Percentiles rank a stretch among this genome's conserved stretches.
phyloP scores from a whole-genome alignment of 1,139 yeast genomes.

The Pneumocystis sp. region DNA sequence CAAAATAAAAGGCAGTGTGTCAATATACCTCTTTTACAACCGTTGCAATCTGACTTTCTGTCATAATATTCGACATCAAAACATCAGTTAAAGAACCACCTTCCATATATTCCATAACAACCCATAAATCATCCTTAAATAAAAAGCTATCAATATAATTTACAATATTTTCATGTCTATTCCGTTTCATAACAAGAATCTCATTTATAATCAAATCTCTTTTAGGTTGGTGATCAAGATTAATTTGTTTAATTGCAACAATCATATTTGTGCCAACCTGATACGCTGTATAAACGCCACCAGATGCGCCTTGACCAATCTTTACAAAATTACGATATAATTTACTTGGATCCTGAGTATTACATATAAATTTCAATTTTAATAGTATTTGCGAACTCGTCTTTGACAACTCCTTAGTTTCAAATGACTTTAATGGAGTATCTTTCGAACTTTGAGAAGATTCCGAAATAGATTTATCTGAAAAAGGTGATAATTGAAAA shows the following conservation, averaged over 20 bases:
- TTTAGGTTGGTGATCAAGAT: conserved; percentile 79
- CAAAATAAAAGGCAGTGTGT: background rate
- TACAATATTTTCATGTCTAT: conserved; percentile 82
- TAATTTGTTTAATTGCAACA: conserved; percentile 96
- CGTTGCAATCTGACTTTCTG: conserved; percentile 95
- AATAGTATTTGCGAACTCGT: background rate
- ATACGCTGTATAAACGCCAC: conserved; percentile 89
- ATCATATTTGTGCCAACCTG: conserved; percentile 36
- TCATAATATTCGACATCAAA: conserved; percentile 86
- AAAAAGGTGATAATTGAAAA: conserved; percentile 2
- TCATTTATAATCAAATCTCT: conserved; percentile 90
- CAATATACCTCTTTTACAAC: conserved; percentile 68
- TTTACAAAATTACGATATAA: conserved; percentile 55
- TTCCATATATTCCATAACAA: conserved; percentile 95
- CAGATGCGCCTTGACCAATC: conserved; percentile 96
- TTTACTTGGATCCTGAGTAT: conserved; percentile 73
- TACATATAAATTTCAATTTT: conserved; percentile 61
- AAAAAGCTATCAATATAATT: conserved; percentile 81
- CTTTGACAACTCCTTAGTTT: background rate
- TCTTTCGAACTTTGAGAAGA: conserved; percentile 8
- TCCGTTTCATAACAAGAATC: conserved; percentile 87
- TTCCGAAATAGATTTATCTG: conserved; percentile 3
- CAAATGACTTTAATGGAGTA: background rate
- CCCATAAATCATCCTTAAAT: conserved; percentile 63
- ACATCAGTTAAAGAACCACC: conserved; percentile 95